phyloP scores from a whole-genome alignment of 495 filamentous ascomycete species.

The Penicillium crystallinum region DNA sequence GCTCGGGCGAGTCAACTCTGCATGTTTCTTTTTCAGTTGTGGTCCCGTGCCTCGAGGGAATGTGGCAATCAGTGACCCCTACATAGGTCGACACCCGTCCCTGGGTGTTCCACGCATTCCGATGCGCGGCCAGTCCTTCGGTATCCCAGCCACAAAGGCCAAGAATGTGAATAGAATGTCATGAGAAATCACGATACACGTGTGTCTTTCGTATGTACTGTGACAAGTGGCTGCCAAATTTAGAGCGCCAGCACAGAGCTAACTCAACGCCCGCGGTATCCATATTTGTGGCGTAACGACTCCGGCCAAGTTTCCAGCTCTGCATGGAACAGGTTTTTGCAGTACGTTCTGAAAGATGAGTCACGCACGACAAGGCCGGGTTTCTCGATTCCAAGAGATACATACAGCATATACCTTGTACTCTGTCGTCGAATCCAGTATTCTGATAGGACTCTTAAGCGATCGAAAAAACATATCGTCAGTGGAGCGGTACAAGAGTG shows the following conservation, averaged over 20 bases:
- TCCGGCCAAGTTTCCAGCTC: neutral
- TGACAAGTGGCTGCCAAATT: neutral
- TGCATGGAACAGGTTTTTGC: neutral
- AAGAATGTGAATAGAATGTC: conserved; percentile 9
- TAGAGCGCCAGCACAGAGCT: neutral
- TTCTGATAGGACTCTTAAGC: neutral
- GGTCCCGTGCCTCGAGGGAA: conserved; percentile 5
- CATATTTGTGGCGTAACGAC: conserved; percentile 9
- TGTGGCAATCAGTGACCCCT: conserved; percentile 4
- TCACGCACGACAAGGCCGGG: too few species aligned
- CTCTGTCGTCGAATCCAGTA: neutral
- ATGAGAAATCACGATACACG: neutral
- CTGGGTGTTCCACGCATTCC: conserved; percentile 6
- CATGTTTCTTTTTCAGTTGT: neutral
- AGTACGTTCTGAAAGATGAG: too few species aligned
- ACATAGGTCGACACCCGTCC: neutral
- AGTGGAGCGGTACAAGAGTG: conserved; percentile 10
- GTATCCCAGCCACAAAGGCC: neutral
- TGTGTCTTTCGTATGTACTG: neutral
- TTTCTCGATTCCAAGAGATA: too few species aligned
- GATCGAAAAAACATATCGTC: neutral
- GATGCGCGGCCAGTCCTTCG: neutral
- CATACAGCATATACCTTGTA: too few species aligned
- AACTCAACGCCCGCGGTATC: conserved; percentile 5
- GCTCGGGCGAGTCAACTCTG: neutral